Conservation (phyloP, 202 grass and related monocot species). For the Elaeis oleifera region DNA sequence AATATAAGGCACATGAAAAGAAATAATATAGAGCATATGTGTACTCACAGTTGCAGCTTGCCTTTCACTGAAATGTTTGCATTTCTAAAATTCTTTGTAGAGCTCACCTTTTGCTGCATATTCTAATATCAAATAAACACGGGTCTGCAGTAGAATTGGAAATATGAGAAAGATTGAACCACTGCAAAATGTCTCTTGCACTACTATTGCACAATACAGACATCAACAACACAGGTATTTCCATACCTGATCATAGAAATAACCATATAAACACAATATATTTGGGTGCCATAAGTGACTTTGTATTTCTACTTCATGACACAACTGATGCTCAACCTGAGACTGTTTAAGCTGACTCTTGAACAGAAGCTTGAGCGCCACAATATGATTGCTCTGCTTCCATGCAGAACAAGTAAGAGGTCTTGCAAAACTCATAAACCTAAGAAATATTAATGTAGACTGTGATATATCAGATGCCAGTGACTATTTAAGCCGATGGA, state of each 20-base stretch:
- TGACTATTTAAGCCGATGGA: no score
- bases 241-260: constrained; percentile 91
- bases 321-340: constrained; percentile 84
- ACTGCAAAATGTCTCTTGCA: background rate
- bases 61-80: constrained; percentile 69
- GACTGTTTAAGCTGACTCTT: constrained; percentile 92
- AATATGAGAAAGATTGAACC: constrained; percentile 13
- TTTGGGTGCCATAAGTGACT: constrained; percentile 74
- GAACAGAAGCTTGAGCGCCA: constrained; percentile 92
- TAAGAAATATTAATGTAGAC: no score
- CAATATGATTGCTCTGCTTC: constrained; percentile 67
- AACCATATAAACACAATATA: constrained; percentile 82
- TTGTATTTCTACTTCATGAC: constrained; percentile 86
- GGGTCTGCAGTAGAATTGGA: constrained; percentile 38
- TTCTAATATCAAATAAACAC: constrained; percentile 81
- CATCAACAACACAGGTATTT: background rate
- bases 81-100: constrained; percentile 89
- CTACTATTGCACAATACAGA: background rate
- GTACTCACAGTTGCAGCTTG: constrained; percentile 70
- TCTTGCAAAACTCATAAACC: no score
- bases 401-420: constrained; percentile 1
- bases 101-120: constrained; percentile 94
- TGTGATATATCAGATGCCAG: no score
- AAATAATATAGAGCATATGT: no score
- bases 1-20: no score